phyloP scores from a whole-genome alignment of 1,284 basidiomycete species.

The Leccinum subfulvum region DNA sequence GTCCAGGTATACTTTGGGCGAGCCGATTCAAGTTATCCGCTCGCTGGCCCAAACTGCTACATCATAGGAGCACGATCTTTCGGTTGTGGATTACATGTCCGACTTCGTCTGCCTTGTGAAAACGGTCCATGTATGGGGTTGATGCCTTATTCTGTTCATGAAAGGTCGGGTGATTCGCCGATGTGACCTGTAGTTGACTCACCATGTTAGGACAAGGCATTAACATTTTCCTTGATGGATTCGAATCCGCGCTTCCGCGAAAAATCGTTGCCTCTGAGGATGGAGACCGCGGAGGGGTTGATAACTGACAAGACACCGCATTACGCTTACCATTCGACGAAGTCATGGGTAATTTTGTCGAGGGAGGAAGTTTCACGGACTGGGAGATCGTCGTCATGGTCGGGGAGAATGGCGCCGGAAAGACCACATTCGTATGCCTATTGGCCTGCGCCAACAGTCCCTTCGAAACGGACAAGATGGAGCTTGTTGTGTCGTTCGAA shows the following conservation, averaged over 20 bases:
- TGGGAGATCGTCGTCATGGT: constrained; percentile 90
- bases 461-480: constrained; percentile 78
- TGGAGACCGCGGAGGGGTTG: constrained; percentile 88
- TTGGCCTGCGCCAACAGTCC: constrained; percentile 56
- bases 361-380: constrained; percentile 70
- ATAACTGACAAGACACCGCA: constrained; percentile 79
- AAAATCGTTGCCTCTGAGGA: constrained; percentile 90
- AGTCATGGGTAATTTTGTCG: constrained; percentile 45
- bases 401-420: constrained; percentile 87
- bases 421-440: constrained; percentile 93
- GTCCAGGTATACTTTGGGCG: constrained; percentile 91
- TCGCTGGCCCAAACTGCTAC: constrained; percentile 41
- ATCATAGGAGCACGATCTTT: constrained; percentile 81
- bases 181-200: constrained; percentile 2
- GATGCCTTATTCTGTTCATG: not conserved
- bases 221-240: constrained; percentile 97
- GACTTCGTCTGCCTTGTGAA: constrained; percentile 89
- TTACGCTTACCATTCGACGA: constrained; percentile 85
- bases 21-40: constrained; percentile 93
- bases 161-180: not conserved
- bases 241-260: constrained; percentile 94
- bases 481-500: constrained; percentile 85
- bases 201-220: constrained; percentile 53
- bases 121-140: not conserved
- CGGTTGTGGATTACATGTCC: constrained; percentile 90